A percentile compares a stretch with the other conserved stretches of the same genome.
Conservation (phyloP, 805 yeast species). For the Lachancea sp. region DNA sequence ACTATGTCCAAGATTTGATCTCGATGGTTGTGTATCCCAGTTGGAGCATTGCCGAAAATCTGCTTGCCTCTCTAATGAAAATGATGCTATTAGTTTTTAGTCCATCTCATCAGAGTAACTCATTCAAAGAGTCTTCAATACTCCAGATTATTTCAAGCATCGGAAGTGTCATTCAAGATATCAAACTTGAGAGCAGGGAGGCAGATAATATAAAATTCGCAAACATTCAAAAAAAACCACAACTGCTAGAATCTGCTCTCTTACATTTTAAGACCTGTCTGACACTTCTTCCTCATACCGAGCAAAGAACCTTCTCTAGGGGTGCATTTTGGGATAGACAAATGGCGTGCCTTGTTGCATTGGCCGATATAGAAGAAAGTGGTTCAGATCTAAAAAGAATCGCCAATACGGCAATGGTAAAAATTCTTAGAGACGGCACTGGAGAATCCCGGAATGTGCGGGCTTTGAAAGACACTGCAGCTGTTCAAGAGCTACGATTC, state of each 20-base stretch:
- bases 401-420: background rate
- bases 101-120: slow-evolving; percentile 34
- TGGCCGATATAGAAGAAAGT: background rate
- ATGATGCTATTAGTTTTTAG: slow-evolving; percentile 37
- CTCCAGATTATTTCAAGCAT: slow-evolving; percentile 58
- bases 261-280: background rate
- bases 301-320: background rate
- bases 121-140: slow-evolving; percentile 43
- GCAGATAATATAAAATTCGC: background rate
- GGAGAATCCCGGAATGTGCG: background rate
- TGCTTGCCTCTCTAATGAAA: slow-evolving; percentile 42
- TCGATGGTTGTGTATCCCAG: slow-evolving; percentile 46
- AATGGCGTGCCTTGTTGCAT: slow-evolving; percentile 1
- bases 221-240: background rate
- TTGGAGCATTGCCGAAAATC: slow-evolving; percentile 53
- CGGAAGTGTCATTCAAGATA: slow-evolving; percentile 43
- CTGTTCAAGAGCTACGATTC: background rate
- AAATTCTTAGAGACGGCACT: background rate
- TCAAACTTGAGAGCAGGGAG: slow-evolving; percentile 13
- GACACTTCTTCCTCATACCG: background rate
- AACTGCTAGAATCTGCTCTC: background rate
- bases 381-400: background rate
- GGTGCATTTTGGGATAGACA: slow-evolving; percentile 3
- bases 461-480: too few relatives aligned
- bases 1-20: slow-evolving; percentile 51